Evolutionary conservation across 2,329 filamentous ascomycete species (phyloP), one percentile per base, ranked within the genome.

Genomic region (Sporothrix pallida): DNA sequence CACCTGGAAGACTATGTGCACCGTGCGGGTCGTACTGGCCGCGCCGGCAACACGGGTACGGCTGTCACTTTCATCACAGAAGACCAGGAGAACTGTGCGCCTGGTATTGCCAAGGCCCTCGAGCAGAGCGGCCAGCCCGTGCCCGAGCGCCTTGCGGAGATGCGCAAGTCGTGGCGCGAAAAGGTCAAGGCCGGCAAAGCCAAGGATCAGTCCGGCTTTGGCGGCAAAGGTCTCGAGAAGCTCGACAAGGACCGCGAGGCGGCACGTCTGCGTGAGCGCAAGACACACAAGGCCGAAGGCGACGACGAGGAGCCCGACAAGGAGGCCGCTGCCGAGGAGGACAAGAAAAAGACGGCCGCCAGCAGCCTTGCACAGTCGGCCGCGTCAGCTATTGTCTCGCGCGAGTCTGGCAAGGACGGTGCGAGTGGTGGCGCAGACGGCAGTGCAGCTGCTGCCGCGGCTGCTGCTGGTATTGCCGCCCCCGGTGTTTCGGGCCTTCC

Each of bases 1-100:
- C 95, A 98, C 83, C 83, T 97, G 75, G 96, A 99, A 83, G 96
- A 98, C 80, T 98, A 98, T 79, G 95, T 98, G 56, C 96, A 98
- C 81, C 92, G 96, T 76, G 94, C 93, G 72, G 96, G 96, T 67
- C 93, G 96, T 78, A 98, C 96, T 8, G 96, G 96, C 12, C 92
- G 96, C 80, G 96, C 96, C 63, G 96, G 96, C 56, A 97, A 98
- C 79, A 97, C 90, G 26, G 96, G 96, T 76, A 97, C 94, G 54
- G 96, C 96, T 0, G 93, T 99, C 70, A 99, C 96, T 0, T 97
- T 98, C 80, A 86, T 99, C 74, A 97, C 94, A 0, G 92, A 93
- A 58, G 93, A 97, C 65, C 95, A 99, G 81, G 95, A 97, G 80
- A 93, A 93, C 76, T 98, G 93, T 79, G 92, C 96, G 2, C 88